Evolutionary conservation across 1,139 yeast genomes (phyloP).

Genomic region (Tardiomyces blankii): DNA sequence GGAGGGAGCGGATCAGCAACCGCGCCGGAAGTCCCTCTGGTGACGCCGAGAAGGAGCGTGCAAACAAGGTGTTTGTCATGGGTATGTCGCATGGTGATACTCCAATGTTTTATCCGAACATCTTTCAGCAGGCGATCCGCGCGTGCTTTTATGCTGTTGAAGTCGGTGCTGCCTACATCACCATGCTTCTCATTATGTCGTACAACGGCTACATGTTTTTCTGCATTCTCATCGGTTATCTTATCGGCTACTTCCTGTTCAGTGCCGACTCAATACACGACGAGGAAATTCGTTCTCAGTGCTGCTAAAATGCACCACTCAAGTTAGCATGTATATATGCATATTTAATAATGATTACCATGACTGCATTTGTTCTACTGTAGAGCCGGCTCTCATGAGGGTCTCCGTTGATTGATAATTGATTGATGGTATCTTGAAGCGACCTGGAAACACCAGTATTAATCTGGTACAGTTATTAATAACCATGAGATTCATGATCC

Average conservation of each 20-base stretch:
- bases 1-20: conserved; percentile 7
- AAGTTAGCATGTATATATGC: too few species aligned
- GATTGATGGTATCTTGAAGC: too few species aligned
- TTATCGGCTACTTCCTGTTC: conserved; percentile 45
- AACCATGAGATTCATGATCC: too few species aligned
- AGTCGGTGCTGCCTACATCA: conserved; percentile 52
- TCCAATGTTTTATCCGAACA: conserved; percentile 27
- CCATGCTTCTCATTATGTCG: conserved; percentile 65
- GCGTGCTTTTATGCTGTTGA: conserved; percentile 41
- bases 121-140: conserved; percentile 40
- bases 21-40: conserved; percentile 1
- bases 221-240: conserved; percentile 51
- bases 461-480: too few species aligned
- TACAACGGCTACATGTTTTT: conserved; percentile 60
- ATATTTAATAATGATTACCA: too few species aligned
- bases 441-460: too few species aligned
- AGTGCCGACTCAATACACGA: conserved; percentile 1
- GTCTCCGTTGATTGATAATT: too few species aligned
- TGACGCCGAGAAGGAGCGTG: background rate
- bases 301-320: background rate
- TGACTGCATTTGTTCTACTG: too few species aligned
- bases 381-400: too few species aligned
- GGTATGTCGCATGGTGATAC: conserved; percentile 2
- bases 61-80: background rate
- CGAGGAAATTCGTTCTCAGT: background rate